A percentile compares a stretch with the other conserved stretches of the same genome.
These are phyloP conservation scores for Gentiana macrophylla DNA, from an alignment of 257 asterid genomes.

Conservation along the genomic window DNA sequence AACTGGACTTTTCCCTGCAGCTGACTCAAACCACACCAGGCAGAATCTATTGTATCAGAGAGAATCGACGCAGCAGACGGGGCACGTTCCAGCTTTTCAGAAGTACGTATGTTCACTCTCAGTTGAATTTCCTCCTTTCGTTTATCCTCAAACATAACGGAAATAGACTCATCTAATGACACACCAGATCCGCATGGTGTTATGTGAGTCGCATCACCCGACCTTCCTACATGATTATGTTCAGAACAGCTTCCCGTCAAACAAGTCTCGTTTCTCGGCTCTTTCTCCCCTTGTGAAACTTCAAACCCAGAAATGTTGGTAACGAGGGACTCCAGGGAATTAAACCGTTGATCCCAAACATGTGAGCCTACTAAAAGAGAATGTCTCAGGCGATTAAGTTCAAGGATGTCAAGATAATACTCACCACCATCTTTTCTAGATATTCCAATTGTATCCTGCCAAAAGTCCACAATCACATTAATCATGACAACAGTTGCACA, in stretches of 20 bases:
- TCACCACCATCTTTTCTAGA: constrained; percentile 21
- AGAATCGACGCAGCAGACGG: constrained; percentile 69
- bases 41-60: constrained; percentile 82
- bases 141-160: constrained; percentile 9
- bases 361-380: constrained; percentile 55
- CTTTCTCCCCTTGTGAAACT: constrained; percentile 24
- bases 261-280: constrained; percentile 22
- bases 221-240: constrained; percentile 26
- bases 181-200: no score
- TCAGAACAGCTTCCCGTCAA: constrained; percentile 8
- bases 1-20: constrained; percentile 16
- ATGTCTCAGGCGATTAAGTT: constrained; percentile 63
- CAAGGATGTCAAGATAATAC: constrained; percentile 53
- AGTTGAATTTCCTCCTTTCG: constrained; percentile 10
- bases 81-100: constrained; percentile 28
- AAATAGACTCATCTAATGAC: no score
- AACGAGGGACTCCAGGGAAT: constrained; percentile 47
- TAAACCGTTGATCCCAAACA: constrained; percentile 61
- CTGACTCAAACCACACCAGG: constrained; percentile 77
- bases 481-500: background rate
- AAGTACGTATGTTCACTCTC: constrained; percentile 1
- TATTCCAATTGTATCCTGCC: constrained; percentile 45
- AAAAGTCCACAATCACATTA: constrained; percentile 5
- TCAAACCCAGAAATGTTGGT: constrained; percentile 28
- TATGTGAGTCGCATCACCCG: constrained; percentile 14